phyloP scores from a whole-genome alignment of 1,139 yeast species.

The Debaryomycetaceae sp. region DNA sequence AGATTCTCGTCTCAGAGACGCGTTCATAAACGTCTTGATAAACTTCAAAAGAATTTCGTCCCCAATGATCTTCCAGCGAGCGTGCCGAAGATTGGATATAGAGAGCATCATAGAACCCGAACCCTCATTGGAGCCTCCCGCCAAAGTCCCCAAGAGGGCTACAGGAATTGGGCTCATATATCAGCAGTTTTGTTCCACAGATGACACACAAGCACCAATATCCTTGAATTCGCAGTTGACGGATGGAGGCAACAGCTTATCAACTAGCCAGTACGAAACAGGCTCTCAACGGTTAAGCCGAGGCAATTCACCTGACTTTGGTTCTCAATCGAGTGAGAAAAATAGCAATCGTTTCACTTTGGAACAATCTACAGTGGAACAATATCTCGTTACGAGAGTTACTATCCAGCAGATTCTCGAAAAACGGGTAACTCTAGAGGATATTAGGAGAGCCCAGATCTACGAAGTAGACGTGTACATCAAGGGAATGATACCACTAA shows the following conservation, averaged over 20 bases:
- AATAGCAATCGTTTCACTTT: neutral
- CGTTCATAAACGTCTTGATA: conserved; percentile 1
- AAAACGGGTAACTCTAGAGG: conserved; percentile 11
- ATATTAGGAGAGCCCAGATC: conserved; percentile 10
- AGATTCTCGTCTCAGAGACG: neutral
- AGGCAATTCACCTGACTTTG: neutral
- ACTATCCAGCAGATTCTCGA: conserved; percentile 8
- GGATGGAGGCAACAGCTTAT: neutral
- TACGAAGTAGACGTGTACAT: conserved; percentile 19
- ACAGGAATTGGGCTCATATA: conserved; percentile 6
- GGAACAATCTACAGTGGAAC: conserved; percentile 7
- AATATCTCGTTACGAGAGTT: conserved; percentile 13
- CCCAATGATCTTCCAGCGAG: conserved; percentile 1
- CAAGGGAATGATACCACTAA: conserved; percentile 16
- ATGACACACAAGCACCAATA: conserved; percentile 8
- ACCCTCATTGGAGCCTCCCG: conserved; percentile 1
- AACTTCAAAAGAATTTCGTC: neutral
- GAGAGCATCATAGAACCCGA: neutral
- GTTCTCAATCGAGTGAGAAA: neutral
- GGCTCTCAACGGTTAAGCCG: neutral
- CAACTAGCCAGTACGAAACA: neutral
- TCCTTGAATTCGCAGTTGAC: conserved; percentile 2
- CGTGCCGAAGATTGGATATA: neutral
- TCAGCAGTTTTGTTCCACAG: conserved; percentile 6
- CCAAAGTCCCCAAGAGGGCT: conserved; percentile 4